Percentiles rank a stretch among this genome's conserved stretches.
These are phyloP conservation scores for Trypanosoma brucei DNA, from an alignment of 208 protist genomes.

Conservation along the genomic window DNA sequence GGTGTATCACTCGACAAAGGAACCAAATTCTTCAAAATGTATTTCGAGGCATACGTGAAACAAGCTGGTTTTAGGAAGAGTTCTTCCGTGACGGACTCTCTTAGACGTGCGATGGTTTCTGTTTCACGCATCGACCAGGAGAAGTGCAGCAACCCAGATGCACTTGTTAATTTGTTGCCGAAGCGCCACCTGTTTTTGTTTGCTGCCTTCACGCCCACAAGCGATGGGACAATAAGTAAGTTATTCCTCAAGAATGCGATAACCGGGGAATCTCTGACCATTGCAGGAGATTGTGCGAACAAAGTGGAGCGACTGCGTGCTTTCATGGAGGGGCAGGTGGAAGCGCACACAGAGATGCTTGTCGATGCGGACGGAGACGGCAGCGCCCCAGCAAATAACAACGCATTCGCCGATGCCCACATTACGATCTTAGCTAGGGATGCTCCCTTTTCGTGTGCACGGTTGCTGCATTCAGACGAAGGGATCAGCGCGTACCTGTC, in stretches of 20 bases:
- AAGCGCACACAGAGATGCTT: conserved; percentile 71
- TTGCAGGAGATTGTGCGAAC: conserved; percentile 31
- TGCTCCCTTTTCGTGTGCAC: conserved; percentile 71
- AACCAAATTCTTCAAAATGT: conserved; percentile 80
- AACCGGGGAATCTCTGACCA: conserved; percentile 78
- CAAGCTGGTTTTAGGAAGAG: conserved; percentile 84
- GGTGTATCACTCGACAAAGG: conserved; percentile 72
- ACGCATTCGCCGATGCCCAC: conserved; percentile 68
- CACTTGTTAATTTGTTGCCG: conserved; percentile 81
- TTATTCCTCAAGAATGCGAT: conserved; percentile 87
- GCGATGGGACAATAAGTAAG: conserved; percentile 51
- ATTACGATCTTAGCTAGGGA: conserved; percentile 84
- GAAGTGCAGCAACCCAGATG: conserved; percentile 47
- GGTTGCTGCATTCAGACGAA: conserved; percentile 40
- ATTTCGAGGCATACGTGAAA: conserved; percentile 82
- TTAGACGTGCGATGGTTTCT: conserved; percentile 57
- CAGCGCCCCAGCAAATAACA: conserved; percentile 19
- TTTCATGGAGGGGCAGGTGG: conserved; percentile 70
- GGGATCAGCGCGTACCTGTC: conserved; percentile 47
- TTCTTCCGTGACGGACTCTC: conserved; percentile 66
- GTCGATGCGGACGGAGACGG: conserved; percentile 64
- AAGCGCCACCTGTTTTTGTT: conserved; percentile 84
- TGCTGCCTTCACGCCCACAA: conserved; percentile 37
- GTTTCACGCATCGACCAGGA: conserved; percentile 56
- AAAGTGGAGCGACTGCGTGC: conserved; percentile 47